Evolutionary conservation across 1,284 basidiomycete genomes (phyloP).

Genomic region (Lentinula novae-zelandiae): DNA sequence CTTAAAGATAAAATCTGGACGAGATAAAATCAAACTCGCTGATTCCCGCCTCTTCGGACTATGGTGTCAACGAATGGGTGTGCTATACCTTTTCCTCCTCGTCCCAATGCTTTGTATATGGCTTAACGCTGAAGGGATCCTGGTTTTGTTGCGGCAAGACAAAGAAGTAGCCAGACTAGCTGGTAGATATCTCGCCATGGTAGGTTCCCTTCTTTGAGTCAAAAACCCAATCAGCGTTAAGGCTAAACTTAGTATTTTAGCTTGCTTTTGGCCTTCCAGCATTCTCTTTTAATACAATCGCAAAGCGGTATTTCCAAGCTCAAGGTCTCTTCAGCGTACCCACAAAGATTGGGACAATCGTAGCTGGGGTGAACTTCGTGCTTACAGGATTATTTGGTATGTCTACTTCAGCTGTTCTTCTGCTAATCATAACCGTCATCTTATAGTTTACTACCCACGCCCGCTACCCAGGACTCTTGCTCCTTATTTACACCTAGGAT

Average conservation of each 20-base stretch:
- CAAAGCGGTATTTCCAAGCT: constrained; percentile 84
- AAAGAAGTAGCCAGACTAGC: constrained; percentile 82
- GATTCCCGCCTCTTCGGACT: constrained; percentile 8
- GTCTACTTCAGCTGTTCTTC: background rate
- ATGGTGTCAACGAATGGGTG: constrained; percentile 48
- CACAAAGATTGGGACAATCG: constrained; percentile 79
- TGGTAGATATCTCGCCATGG: constrained; percentile 68
- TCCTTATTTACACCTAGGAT: constrained; percentile 61
- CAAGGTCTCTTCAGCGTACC: constrained; percentile 88
- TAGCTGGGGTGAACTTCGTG: constrained; percentile 84
- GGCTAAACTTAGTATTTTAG: background rate
- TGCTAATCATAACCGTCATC: constrained; percentile 20
- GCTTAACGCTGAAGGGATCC: constrained; percentile 78
- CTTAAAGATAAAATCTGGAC: background rate
- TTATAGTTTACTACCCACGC: constrained; percentile 74
- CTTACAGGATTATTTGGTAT: constrained; percentile 81
- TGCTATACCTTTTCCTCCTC: constrained; percentile 25
- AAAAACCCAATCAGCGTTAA: constrained; percentile 6
- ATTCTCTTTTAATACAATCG: constrained; percentile 12
- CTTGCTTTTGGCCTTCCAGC: constrained; percentile 1
- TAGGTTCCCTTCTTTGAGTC: background rate
- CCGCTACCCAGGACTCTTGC: constrained; percentile 32
- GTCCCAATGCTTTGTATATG: constrained; percentile 71
- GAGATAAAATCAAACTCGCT: background rate
- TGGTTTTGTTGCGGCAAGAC: constrained; percentile 82